Base-by-base conservation (phyloP, 768 basidiomycete species). In the Chalciporus piperatus region DNA sequence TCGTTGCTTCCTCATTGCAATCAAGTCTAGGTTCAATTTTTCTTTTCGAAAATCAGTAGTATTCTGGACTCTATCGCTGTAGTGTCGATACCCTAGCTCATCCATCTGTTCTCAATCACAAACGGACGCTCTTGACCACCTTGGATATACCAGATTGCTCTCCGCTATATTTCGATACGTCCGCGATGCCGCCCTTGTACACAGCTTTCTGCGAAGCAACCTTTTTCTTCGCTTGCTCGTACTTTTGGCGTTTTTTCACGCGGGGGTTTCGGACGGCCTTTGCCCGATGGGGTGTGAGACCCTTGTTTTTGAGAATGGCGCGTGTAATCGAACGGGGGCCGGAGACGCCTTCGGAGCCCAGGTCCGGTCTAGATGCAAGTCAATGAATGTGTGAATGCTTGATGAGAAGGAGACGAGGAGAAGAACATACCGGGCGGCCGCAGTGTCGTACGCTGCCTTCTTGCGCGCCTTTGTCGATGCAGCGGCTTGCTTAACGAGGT, bases 251-350 rank as follows among this genome's bases (percentile, higher is more conserved):
- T 70, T 99, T 99, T 82, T 98, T 98, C 70, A 98, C 94, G 54
- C 97, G 84, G 38, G 96, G 95, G 73, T 99, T 99, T 58, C 95
- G 91, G 33, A 92, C 91, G 49, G 80, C 78, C 72, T 98, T 98
- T 39, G 89, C 75, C 50, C 97, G 83, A 55, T 78, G 84, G 5
- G 96, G 95, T 14, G 95, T 98, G 46, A 98, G 83, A 50, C 97
- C 96, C 63, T 84, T 88, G 79, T 99, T 99, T 62, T 87, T 84
- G 60, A 98, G 77, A 61, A 99, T 99, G 6, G 92, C 85, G 11
- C 92, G 83, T 7, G 92, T 94, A 55, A 97, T 80, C 8, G 87
- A 83, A 22, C 97, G 88, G 37, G 93, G 97, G 6, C 96, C 95
- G 13, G 69, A 70, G n/a, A 61, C 51, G 43, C 74, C 74, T 19